Evolutionary conservation across 73 alveolate genomes (phyloP).

Genomic region (Paramecium bursaria): DNA sequence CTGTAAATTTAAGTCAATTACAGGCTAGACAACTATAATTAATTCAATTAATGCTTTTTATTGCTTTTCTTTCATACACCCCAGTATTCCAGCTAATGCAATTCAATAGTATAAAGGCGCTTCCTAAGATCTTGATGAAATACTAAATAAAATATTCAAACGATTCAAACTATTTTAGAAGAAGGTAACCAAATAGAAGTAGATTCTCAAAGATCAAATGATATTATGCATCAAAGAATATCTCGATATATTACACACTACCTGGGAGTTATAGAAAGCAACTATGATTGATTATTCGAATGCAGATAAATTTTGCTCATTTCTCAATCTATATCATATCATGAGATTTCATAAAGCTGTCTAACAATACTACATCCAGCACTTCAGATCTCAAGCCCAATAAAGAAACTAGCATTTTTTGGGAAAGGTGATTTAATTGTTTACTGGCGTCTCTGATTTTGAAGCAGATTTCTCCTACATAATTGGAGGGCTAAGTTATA

Average conservation of each 20-base stretch:
- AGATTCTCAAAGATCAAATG: neutral
- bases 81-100: slow-evolving; percentile 2
- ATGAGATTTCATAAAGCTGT: slow-evolving; percentile 52
- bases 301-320: slow-evolving; percentile 8
- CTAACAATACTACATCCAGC: no score
- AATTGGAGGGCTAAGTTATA: slow-evolving; percentile 72
- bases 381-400: no score
- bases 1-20: no score
- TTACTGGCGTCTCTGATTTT: no score
- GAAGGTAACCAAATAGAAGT: neutral
- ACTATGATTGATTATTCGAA: slow-evolving; percentile 35
- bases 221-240: slow-evolving; percentile 4
- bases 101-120: slow-evolving; percentile 3
- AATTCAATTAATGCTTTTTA: neutral
- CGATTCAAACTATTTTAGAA: slow-evolving; percentile 18
- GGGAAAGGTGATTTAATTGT: no score
- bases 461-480: slow-evolving; percentile 72
- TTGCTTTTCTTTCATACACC: slow-evolving; percentile 4
- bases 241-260: neutral
- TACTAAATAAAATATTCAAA: neutral
- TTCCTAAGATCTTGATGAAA: neutral
- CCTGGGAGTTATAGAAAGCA: slow-evolving; percentile 26
- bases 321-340: slow-evolving; percentile 6
- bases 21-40: neutral
- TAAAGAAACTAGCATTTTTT: no score